Evolutionary conservation across 192 early-diverging fungal genomes (phyloP).

Genomic region (Obelidium mucronatum): DNA sequence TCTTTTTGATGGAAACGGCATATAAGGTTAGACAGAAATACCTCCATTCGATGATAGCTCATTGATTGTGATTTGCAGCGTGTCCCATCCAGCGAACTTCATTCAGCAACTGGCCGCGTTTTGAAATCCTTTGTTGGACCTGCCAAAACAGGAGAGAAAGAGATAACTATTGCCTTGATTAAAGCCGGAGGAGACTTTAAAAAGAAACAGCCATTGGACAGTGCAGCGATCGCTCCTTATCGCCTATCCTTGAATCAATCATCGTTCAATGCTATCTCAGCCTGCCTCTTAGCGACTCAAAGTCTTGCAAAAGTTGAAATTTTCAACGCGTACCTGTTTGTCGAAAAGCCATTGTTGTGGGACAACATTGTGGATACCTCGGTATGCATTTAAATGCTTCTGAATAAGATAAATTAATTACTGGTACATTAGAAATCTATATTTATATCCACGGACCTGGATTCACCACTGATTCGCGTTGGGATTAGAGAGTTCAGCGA

Average conservation of each 20-base stretch:
- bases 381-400: conserved; percentile 27
- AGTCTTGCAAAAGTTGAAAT: conserved; percentile 38
- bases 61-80: conserved; percentile 1
- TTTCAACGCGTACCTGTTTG: conserved; percentile 67
- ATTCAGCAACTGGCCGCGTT: conserved; percentile 28
- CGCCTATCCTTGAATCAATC: conserved; percentile 17
- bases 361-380: conserved; percentile 64
- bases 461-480: conserved; percentile 23
- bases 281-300: conserved; percentile 26
- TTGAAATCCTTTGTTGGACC: conserved; percentile 19
- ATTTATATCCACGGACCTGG: conserved; percentile 33
- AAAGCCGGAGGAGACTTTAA: conserved; percentile 39
- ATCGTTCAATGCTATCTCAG: conserved; percentile 19
- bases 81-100: conserved; percentile 22
- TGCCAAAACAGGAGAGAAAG: conserved; percentile 27
- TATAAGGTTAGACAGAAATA: conserved; percentile 33
- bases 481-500: conserved; percentile 42
- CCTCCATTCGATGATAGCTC: not conserved
- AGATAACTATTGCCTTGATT: conserved; percentile 27
- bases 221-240: not conserved
- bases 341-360: conserved; percentile 66
- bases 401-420: conserved; percentile 2
- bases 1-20: conserved; percentile 58
- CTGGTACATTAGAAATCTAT: not conserved
- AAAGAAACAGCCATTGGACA: conserved; percentile 22